Evolutionary conservation across 805 yeast species (phyloP), one percentile per base, ranked within the genome.

Genomic region (Monosporozyma yasuniensis): DNA sequence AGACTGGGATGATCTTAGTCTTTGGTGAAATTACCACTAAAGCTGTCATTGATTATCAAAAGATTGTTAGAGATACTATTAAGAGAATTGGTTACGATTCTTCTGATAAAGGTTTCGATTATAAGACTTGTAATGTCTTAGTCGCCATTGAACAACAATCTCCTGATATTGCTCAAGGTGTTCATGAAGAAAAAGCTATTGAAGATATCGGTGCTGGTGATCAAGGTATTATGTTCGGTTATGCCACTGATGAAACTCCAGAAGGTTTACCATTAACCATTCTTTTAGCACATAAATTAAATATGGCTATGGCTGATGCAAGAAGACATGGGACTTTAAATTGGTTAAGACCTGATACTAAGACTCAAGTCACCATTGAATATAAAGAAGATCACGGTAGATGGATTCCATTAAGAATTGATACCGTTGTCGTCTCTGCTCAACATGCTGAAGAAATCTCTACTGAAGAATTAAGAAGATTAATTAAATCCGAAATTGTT

Each of bases 221-320:
- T 78, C 99, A 93, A 77, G 99, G 99, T 84, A 93, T 93, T 72
- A 93, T 93, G 99, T 93, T 93, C 70, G 99, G 99, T 74, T 93
- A 93, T 74, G 99, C 99, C 63, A 84, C 98, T 56, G 96, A 93
- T 67, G 99, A 93, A 79, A 90, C 99, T 63, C 96, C 91, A 70
- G 98, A 93, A 79, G 83, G 86, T 71, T 78, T 93, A 65, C 99
- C 99, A 65, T 81, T 93, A 75, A 93, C 99, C 62, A 81, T 93
- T 57, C 74, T 93, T 63, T 81, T 93, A 68, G 83, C 98, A 54
- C 99, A 93, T 80, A 87, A 88, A 76, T 83, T 93, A 71, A 93
- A 93, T 79, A 86, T 87, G 71, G 97, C 95, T 53, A 80, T 93
- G 75, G 97, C 99, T 56, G 87, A 80, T 64, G 97, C 97, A 58